Evolutionary conservation across 1,284 basidiomycete genomes (phyloP).

Genomic region (Pseudozyma tsukubaensis): DNA sequence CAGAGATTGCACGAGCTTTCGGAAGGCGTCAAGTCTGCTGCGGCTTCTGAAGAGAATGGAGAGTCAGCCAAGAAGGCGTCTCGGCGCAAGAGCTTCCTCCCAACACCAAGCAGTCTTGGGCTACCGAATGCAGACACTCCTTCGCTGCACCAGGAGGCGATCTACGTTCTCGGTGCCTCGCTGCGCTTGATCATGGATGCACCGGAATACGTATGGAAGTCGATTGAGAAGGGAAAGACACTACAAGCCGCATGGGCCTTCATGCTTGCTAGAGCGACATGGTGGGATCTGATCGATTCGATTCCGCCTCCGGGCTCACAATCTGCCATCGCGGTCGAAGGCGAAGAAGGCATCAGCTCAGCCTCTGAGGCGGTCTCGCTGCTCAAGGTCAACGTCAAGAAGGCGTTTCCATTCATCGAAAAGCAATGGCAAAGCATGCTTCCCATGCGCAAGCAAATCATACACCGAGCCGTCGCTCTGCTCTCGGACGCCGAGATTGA

Average conservation of each 20-base stretch:
- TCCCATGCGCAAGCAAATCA: conserved; percentile 56
- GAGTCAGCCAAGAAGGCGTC: conserved; percentile 7
- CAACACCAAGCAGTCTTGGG: background rate
- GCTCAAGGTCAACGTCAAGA: conserved; percentile 42
- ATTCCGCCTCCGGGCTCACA: background rate
- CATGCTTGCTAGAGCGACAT: conserved; percentile 44
- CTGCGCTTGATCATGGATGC: conserved; percentile 55
- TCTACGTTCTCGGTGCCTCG: conserved; percentile 51
- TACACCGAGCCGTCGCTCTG: conserved; percentile 37
- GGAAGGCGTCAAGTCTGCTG: conserved; percentile 20
- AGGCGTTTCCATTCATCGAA: conserved; percentile 54
- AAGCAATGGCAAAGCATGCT: conserved; percentile 53
- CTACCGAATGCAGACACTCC: conserved; percentile 3
- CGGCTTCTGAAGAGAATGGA: conserved; percentile 5
- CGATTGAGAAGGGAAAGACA: conserved; percentile 55
- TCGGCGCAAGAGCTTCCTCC: conserved; percentile 36
- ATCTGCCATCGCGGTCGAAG: conserved; percentile 8
- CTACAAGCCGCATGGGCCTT: conserved; percentile 55
- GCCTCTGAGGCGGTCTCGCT: conserved; percentile 27
- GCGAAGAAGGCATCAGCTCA: conserved; percentile 23
- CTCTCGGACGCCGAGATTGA: conserved; percentile 45
- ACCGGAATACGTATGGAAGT: conserved; percentile 56
- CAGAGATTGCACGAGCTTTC: conserved; percentile 34
- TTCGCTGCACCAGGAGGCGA: conserved; percentile 32
- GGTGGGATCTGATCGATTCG: conserved; percentile 44